Percentiles rank a stretch among this genome's conserved stretches.
These are phyloP conservation scores for Wolfiporia cocos DNA, from an alignment of 1,284 basidiomycete species.

Conservation along the genomic window DNA sequence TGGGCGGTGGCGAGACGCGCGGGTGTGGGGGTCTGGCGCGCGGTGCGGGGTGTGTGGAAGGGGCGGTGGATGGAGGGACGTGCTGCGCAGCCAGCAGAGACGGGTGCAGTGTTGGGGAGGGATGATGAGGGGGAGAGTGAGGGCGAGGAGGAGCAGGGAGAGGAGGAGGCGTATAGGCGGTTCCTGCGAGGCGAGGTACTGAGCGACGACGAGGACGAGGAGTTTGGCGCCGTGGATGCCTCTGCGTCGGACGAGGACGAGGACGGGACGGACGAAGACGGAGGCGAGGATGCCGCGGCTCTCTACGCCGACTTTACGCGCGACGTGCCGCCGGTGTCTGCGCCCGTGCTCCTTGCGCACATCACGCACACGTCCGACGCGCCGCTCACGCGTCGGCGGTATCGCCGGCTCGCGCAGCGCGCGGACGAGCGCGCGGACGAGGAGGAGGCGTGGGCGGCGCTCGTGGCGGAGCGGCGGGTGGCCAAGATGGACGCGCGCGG, in stretches of 20 bases:
- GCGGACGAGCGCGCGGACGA: constrained; percentile 3
- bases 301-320: constrained; percentile 41
- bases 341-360: constrained; percentile 45
- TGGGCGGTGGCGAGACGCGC: too few species aligned
- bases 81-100: too few species aligned
- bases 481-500: constrained; percentile 15
- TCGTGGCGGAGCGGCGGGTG: constrained; percentile 19
- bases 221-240: constrained; percentile 26
- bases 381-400: constrained; percentile 42
- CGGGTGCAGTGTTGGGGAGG: too few species aligned
- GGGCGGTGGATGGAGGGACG: too few species aligned
- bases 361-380: constrained; percentile 34
- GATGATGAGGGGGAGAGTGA: too few species aligned
- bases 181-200: constrained; percentile 62
- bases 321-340: constrained; percentile 20
- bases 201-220: constrained; percentile 56
- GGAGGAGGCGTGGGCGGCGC: constrained; percentile 22
- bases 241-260: constrained; percentile 20
- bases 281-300: constrained; percentile 23
- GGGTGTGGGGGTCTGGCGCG: too few species aligned
- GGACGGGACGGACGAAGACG: constrained; percentile 14
- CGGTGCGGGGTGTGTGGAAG: too few species aligned
- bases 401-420: constrained; percentile 28
- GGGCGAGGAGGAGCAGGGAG: constrained; percentile 13
- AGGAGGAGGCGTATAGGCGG: constrained; percentile 39